These are phyloP conservation scores for Ascochyta fabae DNA, from an alignment of 2,329 filamentous ascomycete species.

Conservation along the genomic window DNA sequence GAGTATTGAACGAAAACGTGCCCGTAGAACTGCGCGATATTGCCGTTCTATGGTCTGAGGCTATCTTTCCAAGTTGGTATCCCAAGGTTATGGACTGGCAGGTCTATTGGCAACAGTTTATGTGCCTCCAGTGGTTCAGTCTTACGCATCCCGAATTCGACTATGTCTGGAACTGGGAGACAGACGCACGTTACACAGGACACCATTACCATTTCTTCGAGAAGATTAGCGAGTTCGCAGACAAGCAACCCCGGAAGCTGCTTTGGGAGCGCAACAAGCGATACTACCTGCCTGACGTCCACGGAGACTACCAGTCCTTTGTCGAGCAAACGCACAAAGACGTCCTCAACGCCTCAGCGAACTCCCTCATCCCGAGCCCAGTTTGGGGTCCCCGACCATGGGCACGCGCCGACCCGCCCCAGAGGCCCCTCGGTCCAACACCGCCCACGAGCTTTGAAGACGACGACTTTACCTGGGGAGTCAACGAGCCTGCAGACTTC, in stretches of 20 bases:
- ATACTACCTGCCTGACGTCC: conserved; percentile 61
- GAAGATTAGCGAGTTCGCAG: conserved; percentile 63
- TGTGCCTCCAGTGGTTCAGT: conserved; percentile 77
- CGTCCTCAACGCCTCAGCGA: conserved; percentile 48
- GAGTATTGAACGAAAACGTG: conserved; percentile 66
- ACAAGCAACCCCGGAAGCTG: conserved; percentile 62
- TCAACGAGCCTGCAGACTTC: conserved; percentile 87
- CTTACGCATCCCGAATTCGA: conserved; percentile 80
- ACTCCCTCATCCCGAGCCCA: conserved; percentile 59
- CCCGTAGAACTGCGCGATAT: conserved; percentile 74
- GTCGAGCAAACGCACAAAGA: conserved; percentile 51
- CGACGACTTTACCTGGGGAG: conserved; percentile 85
- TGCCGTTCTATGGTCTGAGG: conserved; percentile 75
- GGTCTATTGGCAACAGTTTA: conserved; percentile 66
- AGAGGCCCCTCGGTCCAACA: conserved; percentile 77
- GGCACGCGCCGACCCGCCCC: conserved; percentile 58
- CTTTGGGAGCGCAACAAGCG: conserved; percentile 65
- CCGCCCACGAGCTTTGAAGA: conserved; percentile 77
- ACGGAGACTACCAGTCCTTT: conserved; percentile 58
- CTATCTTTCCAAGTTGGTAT: conserved; percentile 56
- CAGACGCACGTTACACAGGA: conserved; percentile 78
- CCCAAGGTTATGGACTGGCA: conserved; percentile 57
- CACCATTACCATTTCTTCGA: conserved; percentile 82
- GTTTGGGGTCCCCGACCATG: conserved; percentile 87
- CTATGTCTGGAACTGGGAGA: conserved; percentile 85